These are phyloP conservation scores for Metschnikowia amazonensis DNA, from an alignment of 805 yeast genomes.

Conservation along the genomic window DNA sequence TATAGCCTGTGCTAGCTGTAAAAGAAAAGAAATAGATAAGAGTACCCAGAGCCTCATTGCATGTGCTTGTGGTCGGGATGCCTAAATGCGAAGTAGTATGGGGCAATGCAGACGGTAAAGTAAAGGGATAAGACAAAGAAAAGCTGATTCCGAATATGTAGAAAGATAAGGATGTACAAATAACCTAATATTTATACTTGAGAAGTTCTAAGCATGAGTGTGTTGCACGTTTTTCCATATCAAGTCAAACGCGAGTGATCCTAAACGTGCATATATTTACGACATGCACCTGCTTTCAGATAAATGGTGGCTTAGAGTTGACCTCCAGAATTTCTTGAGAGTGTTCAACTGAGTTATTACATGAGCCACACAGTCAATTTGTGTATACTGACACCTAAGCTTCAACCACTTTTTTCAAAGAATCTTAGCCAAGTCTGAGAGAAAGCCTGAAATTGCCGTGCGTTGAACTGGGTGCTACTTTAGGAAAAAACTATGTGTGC, in stretches of 20 bases:
- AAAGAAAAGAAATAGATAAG: not conserved
- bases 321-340: not conserved
- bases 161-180: not conserved
- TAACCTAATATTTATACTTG: not conserved
- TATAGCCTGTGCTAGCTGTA: not conserved
- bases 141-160: not conserved
- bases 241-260: not conserved
- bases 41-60: constrained; percentile 1
- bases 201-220: not conserved
- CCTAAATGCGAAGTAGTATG: not conserved
- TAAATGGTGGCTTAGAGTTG: not conserved
- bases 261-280: not conserved
- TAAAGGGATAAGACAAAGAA: too few species aligned
- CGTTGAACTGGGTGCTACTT: not conserved
- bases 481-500: not conserved
- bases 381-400: not conserved
- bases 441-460: not conserved
- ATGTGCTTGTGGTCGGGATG: not conserved
- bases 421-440: not conserved
- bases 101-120: not conserved
- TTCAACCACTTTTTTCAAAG: not conserved
- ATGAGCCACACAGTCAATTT: not conserved
- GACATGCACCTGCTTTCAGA: not conserved
- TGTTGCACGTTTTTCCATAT: not conserved
- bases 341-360: too few species aligned